phyloP scores from a whole-genome alignment of 192 early-diverging fungal genomes.

The Helicostylum pulchrum region DNA sequence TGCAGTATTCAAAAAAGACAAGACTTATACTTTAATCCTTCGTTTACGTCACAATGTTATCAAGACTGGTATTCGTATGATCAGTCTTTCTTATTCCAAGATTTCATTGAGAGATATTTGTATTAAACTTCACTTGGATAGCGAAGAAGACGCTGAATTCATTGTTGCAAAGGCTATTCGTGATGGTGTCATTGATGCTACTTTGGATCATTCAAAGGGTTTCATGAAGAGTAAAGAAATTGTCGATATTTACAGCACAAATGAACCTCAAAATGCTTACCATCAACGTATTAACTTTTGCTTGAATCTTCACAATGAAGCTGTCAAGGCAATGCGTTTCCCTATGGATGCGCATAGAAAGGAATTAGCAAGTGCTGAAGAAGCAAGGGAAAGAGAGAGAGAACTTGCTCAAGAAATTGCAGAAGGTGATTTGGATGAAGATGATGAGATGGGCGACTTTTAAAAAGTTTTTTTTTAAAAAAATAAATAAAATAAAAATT shows the following conservation, averaged over 20 bases:
- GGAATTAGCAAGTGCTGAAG: slow-evolving; percentile 76
- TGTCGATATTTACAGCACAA: slow-evolving; percentile 94
- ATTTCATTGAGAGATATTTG: slow-evolving; percentile 96
- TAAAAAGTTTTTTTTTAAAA: slow-evolving; percentile 5
- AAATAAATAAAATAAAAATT: too few species aligned
- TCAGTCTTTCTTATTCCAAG: slow-evolving; percentile 92
- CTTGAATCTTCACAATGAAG: slow-evolving; percentile 94
- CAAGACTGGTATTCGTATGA: slow-evolving; percentile 97
- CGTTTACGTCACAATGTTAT: slow-evolving; percentile 99
- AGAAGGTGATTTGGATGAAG: slow-evolving; percentile 83
- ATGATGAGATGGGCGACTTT: slow-evolving; percentile 61
- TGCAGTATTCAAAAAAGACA: slow-evolving; percentile 79
- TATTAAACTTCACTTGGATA: slow-evolving; percentile 93
- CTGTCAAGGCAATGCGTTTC: slow-evolving; percentile 97
- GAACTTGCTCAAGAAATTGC: slow-evolving; percentile 92
- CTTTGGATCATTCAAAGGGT: slow-evolving; percentile 89
- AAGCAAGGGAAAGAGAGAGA: slow-evolving; percentile 85
- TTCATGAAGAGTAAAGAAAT: slow-evolving; percentile 93
- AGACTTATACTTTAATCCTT: slow-evolving; percentile 87
- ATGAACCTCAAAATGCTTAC: slow-evolving; percentile 94
- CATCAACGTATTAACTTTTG: slow-evolving; percentile 94
- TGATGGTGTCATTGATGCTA: slow-evolving; percentile 99
- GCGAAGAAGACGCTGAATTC: slow-evolving; percentile 98
- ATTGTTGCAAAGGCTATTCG: slow-evolving; percentile 98
- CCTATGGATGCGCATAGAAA: slow-evolving; percentile 84